phyloP scores from a whole-genome alignment of 257 asterid species.

The Solanum neorickii region DNA sequence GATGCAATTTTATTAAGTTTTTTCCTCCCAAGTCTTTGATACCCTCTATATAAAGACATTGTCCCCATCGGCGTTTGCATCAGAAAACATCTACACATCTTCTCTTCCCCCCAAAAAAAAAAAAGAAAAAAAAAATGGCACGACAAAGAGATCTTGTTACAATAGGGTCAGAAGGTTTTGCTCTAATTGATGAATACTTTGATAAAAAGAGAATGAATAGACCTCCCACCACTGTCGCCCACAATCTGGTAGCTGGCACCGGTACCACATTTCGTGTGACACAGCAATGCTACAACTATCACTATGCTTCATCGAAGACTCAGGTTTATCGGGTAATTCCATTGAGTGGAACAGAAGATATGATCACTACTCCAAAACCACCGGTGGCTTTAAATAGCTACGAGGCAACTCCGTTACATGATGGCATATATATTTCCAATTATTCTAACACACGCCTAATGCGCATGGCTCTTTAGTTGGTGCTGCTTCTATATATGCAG shows the following conservation, averaged over 20 bases:
- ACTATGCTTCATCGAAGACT: background rate
- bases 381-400: background rate
- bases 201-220: too few relatives aligned
- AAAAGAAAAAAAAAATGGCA: too few relatives aligned
- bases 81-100: too few relatives aligned
- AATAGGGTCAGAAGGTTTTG: too few relatives aligned
- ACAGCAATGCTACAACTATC: background rate
- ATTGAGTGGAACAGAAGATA: background rate
- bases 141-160: too few relatives aligned
- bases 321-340: background rate
- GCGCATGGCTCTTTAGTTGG: background rate
- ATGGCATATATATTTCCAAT: background rate
- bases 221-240: too few relatives aligned
- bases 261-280: too few relatives aligned
- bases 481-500: background rate
- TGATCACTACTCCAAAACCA: background rate
- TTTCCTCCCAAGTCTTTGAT: too few relatives aligned
- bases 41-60: background rate
- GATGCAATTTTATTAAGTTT: too few relatives aligned
- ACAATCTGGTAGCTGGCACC: too few relatives aligned
- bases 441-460: background rate
- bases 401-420: background rate
- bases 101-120: too few relatives aligned
- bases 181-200: too few relatives aligned
- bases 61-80: background rate